Percentiles rank a stretch among this genome's conserved stretches.
phyloP scores from a whole-genome alignment of 768 basidiomycete genomes.

The Termitomyces titanicus region DNA sequence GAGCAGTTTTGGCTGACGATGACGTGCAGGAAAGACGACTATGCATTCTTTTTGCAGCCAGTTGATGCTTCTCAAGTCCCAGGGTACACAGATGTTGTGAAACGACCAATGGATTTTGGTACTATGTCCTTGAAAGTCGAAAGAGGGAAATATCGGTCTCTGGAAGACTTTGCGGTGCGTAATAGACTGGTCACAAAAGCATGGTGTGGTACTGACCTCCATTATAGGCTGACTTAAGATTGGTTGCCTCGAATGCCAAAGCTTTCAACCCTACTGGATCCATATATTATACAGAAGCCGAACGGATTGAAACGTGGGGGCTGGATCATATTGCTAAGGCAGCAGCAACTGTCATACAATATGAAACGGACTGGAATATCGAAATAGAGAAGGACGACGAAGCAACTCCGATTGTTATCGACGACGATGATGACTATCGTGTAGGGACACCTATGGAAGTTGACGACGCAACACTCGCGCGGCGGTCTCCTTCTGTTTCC shows the following conservation, averaged over 20 bases:
- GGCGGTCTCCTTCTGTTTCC: conserved; percentile 44
- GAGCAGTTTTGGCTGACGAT: conserved; percentile 8
- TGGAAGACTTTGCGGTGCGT: conserved; percentile 77
- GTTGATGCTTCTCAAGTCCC: conserved; percentile 60
- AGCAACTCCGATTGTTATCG: conserved; percentile 32
- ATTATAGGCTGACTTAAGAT: conserved; percentile 59
- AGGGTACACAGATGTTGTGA: conserved; percentile 65
- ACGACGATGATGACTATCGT: conserved; percentile 35
- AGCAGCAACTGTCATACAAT: conserved; percentile 71
- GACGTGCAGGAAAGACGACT: conserved; percentile 69
- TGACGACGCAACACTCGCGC: conserved; percentile 34
- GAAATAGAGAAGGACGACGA: conserved; percentile 71
- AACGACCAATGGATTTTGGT: conserved; percentile 89
- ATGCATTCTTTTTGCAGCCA: conserved; percentile 75
- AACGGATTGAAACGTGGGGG: conserved; percentile 65
- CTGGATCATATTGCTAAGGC: conserved; percentile 73
- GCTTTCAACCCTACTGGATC: conserved; percentile 71
- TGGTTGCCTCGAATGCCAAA: conserved; percentile 74
- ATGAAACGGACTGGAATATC: conserved; percentile 82
- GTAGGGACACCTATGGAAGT: conserved; percentile 41
- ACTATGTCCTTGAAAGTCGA: conserved; percentile 80
- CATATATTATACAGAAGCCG: conserved; percentile 73
- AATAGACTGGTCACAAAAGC: not conserved
- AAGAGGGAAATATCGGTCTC: conserved; percentile 69
- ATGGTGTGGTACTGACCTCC: not conserved